Base-by-base conservation (phyloP, 768 basidiomycete genomes). In the Xerocomellus dryophilus region DNA sequence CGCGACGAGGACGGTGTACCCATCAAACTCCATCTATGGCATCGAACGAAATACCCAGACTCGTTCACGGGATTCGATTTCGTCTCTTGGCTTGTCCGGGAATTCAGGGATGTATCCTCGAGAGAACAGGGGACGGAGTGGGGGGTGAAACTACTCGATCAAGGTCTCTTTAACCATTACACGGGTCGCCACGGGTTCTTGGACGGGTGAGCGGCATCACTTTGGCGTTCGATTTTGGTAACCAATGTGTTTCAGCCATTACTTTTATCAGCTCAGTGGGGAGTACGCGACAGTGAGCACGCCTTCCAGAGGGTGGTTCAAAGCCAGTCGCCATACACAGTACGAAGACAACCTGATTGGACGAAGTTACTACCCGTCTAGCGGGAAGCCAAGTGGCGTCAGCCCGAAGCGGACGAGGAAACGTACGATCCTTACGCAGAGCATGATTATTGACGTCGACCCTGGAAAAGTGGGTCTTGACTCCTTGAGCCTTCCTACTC, bases 21-120 rank as follows among this genome's bases (percentile, higher is more conserved):
- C 7, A 91, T 96, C 72, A 88, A 91, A 62, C 81, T 90, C 54
- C 80, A 91, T 59, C 84, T 83, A 50, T 98, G 93, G 93, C 90
- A 94, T 66, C 76, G 79, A 12, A 74, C 70, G 17, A 79, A 78
- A 35, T 91, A 93, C 64, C 79, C 82, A 4, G 87, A 93, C 58
- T 85, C 88, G 5, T 98, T 98, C 68, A 91, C 85, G 10, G 95
- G 95, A 2, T 85, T 83, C 58, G 91, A 93, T 39, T 84, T 98
- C 60, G 89, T 94, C 21, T 87, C 86, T 1, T 98, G 95, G 95
- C 74, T 97, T 18, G 82, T 90, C n/a, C 81, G 90, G 31, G 90
- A 94, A 69, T 98, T 94, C 64, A 81, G 85, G 29, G 95, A 98
- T 66, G 83, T 97, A 7, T 85, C 88, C 1, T 89, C 87, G 15